Evolutionary conservation across 2,329 filamentous ascomycete species (phyloP).

Genomic region (Trichoderma atrobrunneum): DNA sequence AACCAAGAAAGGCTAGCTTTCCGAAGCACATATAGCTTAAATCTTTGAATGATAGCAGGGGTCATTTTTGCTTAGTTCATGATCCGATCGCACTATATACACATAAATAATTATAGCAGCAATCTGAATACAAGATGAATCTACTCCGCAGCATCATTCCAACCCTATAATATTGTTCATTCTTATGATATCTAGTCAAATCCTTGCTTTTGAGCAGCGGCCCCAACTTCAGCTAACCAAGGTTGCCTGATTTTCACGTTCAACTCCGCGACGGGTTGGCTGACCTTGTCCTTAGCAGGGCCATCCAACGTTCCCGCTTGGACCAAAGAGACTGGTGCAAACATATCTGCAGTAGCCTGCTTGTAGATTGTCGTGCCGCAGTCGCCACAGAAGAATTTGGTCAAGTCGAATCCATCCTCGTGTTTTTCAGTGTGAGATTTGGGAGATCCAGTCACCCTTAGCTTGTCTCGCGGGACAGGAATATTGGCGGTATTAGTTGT

Average conservation of each 20-base stretch:
- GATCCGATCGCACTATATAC: not conserved
- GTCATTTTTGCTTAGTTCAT: not conserved
- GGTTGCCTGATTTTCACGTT: not conserved
- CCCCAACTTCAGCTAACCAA: not conserved
- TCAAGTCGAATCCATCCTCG: slow-evolving; percentile 9
- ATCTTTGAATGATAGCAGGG: not conserved
- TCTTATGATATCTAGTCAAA: not conserved
- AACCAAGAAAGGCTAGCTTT: not conserved
- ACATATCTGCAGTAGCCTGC: slow-evolving; percentile 4
- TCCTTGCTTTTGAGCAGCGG: slow-evolving; percentile 2
- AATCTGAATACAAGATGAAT: not conserved
- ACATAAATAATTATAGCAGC: not conserved
- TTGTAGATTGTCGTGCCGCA: slow-evolving; percentile 7
- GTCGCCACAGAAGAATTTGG: slow-evolving; percentile 3
- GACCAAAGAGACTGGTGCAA: not conserved
- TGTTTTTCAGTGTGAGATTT: slow-evolving; percentile 9
- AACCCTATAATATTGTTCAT: not conserved
- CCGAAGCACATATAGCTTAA: not conserved
- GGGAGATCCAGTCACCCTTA: slow-evolving; percentile 1
- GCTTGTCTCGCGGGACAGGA: not conserved
- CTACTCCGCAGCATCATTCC: too few relatives aligned
- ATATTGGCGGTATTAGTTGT: not conserved
- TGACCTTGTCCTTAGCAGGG: not conserved
- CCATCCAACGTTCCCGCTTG: slow-evolving; percentile 11
- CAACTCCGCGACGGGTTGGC: not conserved